These are phyloP conservation scores for Coniferiporia weirii DNA, from an alignment of 1,284 basidiomycete genomes.

Conservation along the genomic window DNA sequence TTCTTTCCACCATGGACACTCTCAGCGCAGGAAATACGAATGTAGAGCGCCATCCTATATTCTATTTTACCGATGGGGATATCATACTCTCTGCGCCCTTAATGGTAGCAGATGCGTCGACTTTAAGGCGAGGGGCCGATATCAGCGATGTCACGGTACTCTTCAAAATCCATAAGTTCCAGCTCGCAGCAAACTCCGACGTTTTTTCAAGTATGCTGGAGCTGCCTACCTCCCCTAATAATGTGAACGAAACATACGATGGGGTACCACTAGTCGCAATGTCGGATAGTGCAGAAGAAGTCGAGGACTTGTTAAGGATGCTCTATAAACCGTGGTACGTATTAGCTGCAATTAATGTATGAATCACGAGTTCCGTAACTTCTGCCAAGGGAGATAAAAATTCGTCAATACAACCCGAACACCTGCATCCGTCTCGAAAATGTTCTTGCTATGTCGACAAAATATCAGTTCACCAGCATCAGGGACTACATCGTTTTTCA, in stretches of 20 bases:
- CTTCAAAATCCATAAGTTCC: neutral
- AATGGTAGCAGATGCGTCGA: neutral
- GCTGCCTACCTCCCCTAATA: neutral
- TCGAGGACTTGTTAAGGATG: neutral
- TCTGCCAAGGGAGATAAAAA: neutral
- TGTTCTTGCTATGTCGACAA: slow-evolving; percentile 29
- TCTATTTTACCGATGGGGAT: slow-evolving; percentile 31
- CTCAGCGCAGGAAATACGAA: neutral
- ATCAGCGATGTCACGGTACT: too few species aligned
- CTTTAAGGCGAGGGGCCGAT: neutral
- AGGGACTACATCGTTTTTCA: slow-evolving; percentile 28
- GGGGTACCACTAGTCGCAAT: neutral
- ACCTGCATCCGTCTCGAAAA: slow-evolving; percentile 23
- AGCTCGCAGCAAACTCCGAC: neutral
- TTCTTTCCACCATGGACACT: too few species aligned
- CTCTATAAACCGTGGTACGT: slow-evolving; percentile 1
- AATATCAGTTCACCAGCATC: slow-evolving; percentile 31
- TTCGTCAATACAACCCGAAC: neutral
- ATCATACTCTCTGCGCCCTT: slow-evolving; percentile 23
- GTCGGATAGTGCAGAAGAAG: neutral
- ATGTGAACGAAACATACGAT: neutral
- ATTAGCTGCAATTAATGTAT: too few species aligned
- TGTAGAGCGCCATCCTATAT: neutral
- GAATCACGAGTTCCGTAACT: neutral
- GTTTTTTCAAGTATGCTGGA: slow-evolving; percentile 3